These are phyloP conservation scores for Emergomyces pasteurianus DNA, from an alignment of 2,329 filamentous ascomycete species.

Conservation along the genomic window DNA sequence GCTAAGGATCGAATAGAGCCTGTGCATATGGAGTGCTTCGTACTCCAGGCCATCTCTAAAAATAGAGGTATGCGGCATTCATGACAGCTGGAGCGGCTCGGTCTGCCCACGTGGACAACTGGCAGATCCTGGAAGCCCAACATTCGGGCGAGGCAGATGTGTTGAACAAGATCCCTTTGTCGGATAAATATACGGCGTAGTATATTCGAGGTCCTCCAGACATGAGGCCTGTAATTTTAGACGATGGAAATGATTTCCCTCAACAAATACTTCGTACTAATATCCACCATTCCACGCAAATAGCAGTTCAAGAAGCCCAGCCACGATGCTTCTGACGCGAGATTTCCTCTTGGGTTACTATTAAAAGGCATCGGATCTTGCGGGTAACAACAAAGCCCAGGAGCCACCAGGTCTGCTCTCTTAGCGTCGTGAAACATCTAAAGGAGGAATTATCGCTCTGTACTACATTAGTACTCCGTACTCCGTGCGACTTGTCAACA, in stretches of 20 bases:
- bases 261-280: conserved; percentile 17
- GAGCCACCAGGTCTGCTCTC: neutral
- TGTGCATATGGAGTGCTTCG: no score
- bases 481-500: no score
- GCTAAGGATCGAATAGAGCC: neutral
- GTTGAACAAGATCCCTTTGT: neutral
- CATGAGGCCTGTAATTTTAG: conserved; percentile 4
- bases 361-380: conserved; percentile 24
- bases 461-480: no score
- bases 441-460: no score
- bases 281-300: conserved; percentile 28
- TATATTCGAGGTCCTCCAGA: neutral
- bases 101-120: neutral
- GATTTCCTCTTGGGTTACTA: conserved; percentile 20
- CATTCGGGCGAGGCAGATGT: neutral
- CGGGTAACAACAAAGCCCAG: neutral
- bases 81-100: neutral
- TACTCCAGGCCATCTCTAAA: no score
- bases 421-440: neutral
- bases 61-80: no score
- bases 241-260: conserved; percentile 19
- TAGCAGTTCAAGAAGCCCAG: conserved; percentile 17
- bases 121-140: neutral
- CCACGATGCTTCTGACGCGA: conserved; percentile 18
- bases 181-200: no score